Evolutionary conservation across 495 filamentous ascomycete species (phyloP), one percentile per base, ranked within the genome.

Genomic region (Hypoxylon crocopeplum): DNA sequence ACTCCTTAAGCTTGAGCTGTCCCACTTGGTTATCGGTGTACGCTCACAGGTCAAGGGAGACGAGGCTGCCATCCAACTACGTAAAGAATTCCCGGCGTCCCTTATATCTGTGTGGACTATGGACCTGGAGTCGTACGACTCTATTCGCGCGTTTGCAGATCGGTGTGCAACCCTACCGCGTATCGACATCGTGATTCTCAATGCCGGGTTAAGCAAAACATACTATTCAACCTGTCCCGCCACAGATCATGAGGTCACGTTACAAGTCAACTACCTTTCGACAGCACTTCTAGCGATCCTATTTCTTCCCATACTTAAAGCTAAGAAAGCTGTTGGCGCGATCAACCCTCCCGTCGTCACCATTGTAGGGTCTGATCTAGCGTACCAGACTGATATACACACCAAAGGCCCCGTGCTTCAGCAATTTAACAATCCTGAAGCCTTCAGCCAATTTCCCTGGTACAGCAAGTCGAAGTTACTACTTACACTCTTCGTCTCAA

Each of bases 21-120:
- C 67, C 0, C 68, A 67, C 39, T 69, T 84, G 12, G 81, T 85
- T 50, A 67, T 85, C 0, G 82, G 69, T n/a, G 79, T 83, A 1
- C 80, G 82, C 7, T 78, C 76, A 37, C 48, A 69, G 1, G 21
- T 59, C 1, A 77, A 76, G n/a, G 82, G 81, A 3, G 58, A 78
- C 16, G 64, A 33, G 0, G 79, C 75, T 17, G 74, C 67, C 1
- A 44, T 50, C 4, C 57, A 63, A 5, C 62, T 78, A 3, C 69
- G 65, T n/a, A 59, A 61, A 0, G 74, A 70, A n/a, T 62, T 69
- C 2, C 67, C 74, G 3, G 67, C 58, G 1, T 71, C 66, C 19
- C 68, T 56, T 8, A 72, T 75, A 40, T 72, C 79, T 42, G 79
- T 83, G 7, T 81, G 77, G 79, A 47, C 66, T 21, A 59, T 82